Base-by-base conservation (phyloP, 768 basidiomycete genomes). In the Kondoa subrosea region DNA sequence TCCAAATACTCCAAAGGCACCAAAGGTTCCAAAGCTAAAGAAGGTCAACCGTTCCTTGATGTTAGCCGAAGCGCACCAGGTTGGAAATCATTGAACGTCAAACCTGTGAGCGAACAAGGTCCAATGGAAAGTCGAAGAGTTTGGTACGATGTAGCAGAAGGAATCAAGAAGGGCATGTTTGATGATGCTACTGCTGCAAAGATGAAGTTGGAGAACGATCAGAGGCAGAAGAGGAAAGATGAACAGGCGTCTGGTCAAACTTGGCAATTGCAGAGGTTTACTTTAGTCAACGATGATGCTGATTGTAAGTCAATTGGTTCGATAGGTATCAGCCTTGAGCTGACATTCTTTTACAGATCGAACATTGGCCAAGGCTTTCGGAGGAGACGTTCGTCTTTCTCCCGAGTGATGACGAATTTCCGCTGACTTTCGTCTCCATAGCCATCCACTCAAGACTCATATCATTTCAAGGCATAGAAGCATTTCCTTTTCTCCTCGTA, bases 171-270 rank as follows among this genome's bases (percentile, higher is more conserved):
- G 68, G 88, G 89, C 16, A 89, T 96, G 74, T 97, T 91, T 75
- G 93, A 99, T 64, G 78, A 81, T n/a, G 93, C 93, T 2, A 86
- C 86, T 69, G 80, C 78, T 72, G 93, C 91, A 76, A 96, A 99
- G 84, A 82, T 81, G 60, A 82, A 85, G 77, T 91, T 97, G 60
- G 93, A 97, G 91, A 95, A 93, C 72, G 88, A 91, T 34, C 91
- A 95, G 79, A 82, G 93, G 67, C 89, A 93, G 78, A 81, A 83
- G 77, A 81, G 93, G 70, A 86, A 84, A 73, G 88, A 91, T 70
- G 93, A 97, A 76, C 72, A 74, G 4, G 84, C 86, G 0, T 61
- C 60, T 25, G 85, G 84, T 33, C 61, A 32, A 32, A 16, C 26
- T 16, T 63, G 61, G 61, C 61, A 29, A 32, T 50, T 50, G 40